Evolutionary conservation across 345 rosid genomes (phyloP).

Genomic region (Raphanus raphanistrum): DNA sequence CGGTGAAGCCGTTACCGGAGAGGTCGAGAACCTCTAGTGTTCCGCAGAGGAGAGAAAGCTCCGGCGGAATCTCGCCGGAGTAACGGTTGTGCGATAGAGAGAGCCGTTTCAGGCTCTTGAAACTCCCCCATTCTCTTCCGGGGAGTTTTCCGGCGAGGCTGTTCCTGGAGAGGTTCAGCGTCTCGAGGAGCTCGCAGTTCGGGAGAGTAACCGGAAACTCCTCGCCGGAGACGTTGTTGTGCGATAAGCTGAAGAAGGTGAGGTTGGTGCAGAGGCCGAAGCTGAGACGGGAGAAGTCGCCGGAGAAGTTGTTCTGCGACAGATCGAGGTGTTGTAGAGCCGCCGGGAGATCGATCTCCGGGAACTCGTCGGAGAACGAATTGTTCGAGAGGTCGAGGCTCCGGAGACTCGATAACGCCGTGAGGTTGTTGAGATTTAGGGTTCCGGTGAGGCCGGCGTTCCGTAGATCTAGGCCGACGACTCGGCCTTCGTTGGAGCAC

Average conservation of each 20-base stretch:
- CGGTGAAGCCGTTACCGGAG: slow-evolving; percentile 63
- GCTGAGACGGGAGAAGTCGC: slow-evolving; percentile 51
- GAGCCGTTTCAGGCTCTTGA: slow-evolving; percentile 55
- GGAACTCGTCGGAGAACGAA: slow-evolving; percentile 62
- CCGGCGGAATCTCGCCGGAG: slow-evolving; percentile 61
- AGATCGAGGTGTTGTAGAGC: slow-evolving; percentile 67
- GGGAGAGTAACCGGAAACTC: slow-evolving; percentile 49
- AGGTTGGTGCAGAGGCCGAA: slow-evolving; percentile 70
- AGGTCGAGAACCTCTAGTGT: slow-evolving; percentile 67
- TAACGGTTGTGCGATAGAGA: slow-evolving; percentile 60
- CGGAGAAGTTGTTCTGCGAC: slow-evolving; percentile 71
- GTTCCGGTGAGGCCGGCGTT: slow-evolving; percentile 55
- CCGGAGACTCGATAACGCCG: slow-evolving; percentile 55
- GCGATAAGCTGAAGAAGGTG: slow-evolving; percentile 54
- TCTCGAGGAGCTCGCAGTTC: slow-evolving; percentile 61
- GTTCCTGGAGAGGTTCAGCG: slow-evolving; percentile 64
- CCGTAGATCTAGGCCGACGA: slow-evolving; percentile 56
- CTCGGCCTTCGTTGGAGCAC: slow-evolving; percentile 58
- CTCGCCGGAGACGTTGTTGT: slow-evolving; percentile 57
- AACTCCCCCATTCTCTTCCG: slow-evolving; percentile 55
- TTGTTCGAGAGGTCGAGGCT: slow-evolving; percentile 69
- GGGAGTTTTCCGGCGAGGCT: slow-evolving; percentile 56
- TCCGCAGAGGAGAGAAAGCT: slow-evolving; percentile 56
- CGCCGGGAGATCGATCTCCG: slow-evolving; percentile 40
- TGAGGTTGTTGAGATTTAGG: slow-evolving; percentile 54